Base-by-base conservation (phyloP, 345 rosid species). In the Adansonia digitata region DNA sequence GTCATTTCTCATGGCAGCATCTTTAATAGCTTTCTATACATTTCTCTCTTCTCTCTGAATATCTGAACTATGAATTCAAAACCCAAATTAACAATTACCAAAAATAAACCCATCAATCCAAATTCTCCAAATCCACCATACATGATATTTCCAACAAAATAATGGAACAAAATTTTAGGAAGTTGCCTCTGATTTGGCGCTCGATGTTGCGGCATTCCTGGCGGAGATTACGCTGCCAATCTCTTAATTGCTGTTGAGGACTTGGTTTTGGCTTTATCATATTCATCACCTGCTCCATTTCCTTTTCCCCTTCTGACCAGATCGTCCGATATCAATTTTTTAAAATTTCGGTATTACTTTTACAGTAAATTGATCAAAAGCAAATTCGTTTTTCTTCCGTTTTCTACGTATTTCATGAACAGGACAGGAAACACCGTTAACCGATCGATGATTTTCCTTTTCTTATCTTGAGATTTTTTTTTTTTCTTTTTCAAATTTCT, bases 161-260 rank as follows among this genome's bases (percentile, higher is more conserved):
- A 20, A 31, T 13, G 56, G 12, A n/a, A n/a, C n/a, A 5, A 65
- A 39, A 55, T 0, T 20, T n/a, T 6, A 7, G 27, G 42, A 70
- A 80, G 51, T 72, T 74, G 79, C 97, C 98, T 86, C 95, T 84
- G 81, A 91, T 93, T 83, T 93, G 97, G 78, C 98, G 97, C 68
- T 93, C 98, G 77, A 91, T 89, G 85, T 88, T 90, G 74, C 98
- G 95, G 61, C 87, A 84, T 79, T 91, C 98, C 61, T 93, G 97
- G n/a, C 98, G 94, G 20, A 93, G 94, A 71, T 81, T 84, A 14
- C 95, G 95, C 77, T 93, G 97, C 98, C 97, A 93, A 86, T 93
- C 98, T 71, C 94, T 87, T 61, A 93, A 75, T 57, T 77, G 88
- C 84, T 88, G 90, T 66, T 93, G 93, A 0, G 98, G 98, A 77